Evolutionary conservation across 352 stramenopile species (phyloP).

Genomic region (Globisporangium acanthophoron): DNA sequence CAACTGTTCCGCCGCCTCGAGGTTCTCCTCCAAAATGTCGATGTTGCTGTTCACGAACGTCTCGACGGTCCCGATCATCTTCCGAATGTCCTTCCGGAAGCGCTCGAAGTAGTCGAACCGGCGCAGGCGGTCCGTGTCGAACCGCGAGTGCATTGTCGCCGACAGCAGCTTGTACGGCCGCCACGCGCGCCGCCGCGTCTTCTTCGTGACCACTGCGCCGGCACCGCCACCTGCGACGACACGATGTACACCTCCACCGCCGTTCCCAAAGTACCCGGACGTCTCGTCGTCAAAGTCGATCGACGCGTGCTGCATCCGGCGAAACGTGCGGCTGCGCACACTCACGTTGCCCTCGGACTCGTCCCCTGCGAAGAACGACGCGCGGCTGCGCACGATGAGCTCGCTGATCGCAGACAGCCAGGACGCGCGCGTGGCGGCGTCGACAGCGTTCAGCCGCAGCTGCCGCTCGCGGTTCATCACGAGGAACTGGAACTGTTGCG

Average conservation of each 20-base stretch:
- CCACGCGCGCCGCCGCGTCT: constrained; percentile 36
- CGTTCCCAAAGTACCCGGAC: not conserved
- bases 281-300: constrained; percentile 50
- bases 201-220: constrained; percentile 16
- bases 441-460: constrained; percentile 67
- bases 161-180: constrained; percentile 72
- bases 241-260: constrained; percentile 1
- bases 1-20: constrained; percentile 49
- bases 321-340: constrained; percentile 35
- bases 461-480: constrained; percentile 68
- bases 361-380: constrained; percentile 69
- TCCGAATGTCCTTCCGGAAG: constrained; percentile 37
- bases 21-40: constrained; percentile 67
- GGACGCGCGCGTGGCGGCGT: constrained; percentile 37
- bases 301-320: constrained; percentile 37
- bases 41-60: constrained; percentile 59
- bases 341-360: constrained; percentile 55
- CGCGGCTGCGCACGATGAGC: constrained; percentile 72
- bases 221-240: constrained; percentile 22
- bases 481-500: constrained; percentile 77
- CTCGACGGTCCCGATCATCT: constrained; percentile 31
- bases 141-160: constrained; percentile 66
- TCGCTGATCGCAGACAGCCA: constrained; percentile 80
- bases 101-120: constrained; percentile 47
- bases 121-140: constrained; percentile 29